Evolutionary conservation across 345 rosid species (phyloP).

Genomic region (Sonneratia alba): DNA sequence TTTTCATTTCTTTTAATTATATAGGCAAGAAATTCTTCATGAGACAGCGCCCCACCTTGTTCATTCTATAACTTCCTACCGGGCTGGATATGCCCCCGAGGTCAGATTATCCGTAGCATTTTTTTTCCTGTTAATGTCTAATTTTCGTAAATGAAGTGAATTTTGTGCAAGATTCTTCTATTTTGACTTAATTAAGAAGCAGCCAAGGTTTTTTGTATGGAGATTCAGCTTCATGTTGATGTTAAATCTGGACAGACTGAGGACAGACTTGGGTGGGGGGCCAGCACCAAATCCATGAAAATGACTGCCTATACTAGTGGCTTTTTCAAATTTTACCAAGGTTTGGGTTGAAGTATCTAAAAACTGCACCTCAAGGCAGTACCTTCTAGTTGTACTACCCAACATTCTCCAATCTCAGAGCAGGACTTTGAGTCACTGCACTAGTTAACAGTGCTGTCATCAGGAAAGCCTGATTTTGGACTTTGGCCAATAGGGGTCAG

Average conservation of each 20-base stretch:
- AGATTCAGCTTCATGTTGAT: background rate
- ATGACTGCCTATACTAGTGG: background rate
- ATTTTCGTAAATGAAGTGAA: background rate
- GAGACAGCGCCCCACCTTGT: slow-evolving; percentile 67
- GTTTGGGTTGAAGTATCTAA: background rate
- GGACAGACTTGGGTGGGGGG: background rate
- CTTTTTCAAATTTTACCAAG: background rate
- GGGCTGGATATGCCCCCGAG: slow-evolving; percentile 85
- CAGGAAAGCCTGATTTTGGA: background rate
- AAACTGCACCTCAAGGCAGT: background rate
- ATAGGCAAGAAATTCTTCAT: slow-evolving; percentile 74
- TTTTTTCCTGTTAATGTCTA: background rate
- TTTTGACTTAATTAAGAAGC: background rate
- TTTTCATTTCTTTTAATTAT: slow-evolving; percentile 7
- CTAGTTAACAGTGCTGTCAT: background rate
- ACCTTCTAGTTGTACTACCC: background rate
- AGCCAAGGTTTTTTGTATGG: background rate
- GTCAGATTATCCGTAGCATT: slow-evolving; percentile 23
- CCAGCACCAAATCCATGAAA: background rate
- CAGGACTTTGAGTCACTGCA: background rate
- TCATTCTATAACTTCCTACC: slow-evolving; percentile 65
- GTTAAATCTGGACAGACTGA: background rate
- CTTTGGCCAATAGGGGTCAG: background rate
- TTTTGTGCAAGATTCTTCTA: background rate
- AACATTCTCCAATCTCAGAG: background rate